Evolutionary conservation across 2,329 filamentous ascomycete species (phyloP).

Genomic region (Rhytidhysteron rufulum): DNA sequence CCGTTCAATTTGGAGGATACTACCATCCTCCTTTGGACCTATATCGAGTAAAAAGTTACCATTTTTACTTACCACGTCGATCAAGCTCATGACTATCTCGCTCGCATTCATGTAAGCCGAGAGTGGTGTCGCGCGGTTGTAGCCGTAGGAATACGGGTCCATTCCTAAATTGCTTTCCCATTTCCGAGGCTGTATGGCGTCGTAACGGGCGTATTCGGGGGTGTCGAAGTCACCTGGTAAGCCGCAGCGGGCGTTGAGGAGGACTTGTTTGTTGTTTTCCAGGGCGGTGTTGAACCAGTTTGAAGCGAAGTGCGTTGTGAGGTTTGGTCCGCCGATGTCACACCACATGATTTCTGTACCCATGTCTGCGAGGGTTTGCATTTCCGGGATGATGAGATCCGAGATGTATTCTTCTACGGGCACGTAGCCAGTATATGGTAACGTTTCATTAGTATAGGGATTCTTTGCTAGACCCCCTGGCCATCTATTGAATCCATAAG

Average conservation of each 20-base stretch:
- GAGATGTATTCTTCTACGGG: slow-evolving; percentile 39
- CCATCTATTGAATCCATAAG: slow-evolving; percentile 39
- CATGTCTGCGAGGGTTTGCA: slow-evolving; percentile 41
- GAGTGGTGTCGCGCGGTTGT: slow-evolving; percentile 52
- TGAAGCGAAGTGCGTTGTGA: slow-evolving; percentile 40
- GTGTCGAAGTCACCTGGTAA: slow-evolving; percentile 57
- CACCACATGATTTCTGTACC: slow-evolving; percentile 48
- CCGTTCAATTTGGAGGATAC: slow-evolving; percentile 48
- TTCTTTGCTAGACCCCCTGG: slow-evolving; percentile 43
- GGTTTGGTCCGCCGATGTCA: slow-evolving; percentile 44
- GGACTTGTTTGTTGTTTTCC: slow-evolving; percentile 44
- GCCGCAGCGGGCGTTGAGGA: slow-evolving; percentile 57
- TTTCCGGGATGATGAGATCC: slow-evolving; percentile 43
- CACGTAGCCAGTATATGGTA: slow-evolving; percentile 44
- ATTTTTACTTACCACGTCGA: slow-evolving; percentile 54
- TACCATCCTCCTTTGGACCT: slow-evolving; percentile 54
- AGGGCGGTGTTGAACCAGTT: slow-evolving; percentile 42
- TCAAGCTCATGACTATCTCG: slow-evolving; percentile 45
- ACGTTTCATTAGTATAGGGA: slow-evolving; percentile 40
- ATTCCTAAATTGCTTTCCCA: slow-evolving; percentile 60
- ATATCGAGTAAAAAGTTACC: slow-evolving; percentile 57
- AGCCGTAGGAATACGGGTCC: slow-evolving; percentile 59
- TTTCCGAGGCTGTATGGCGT: slow-evolving; percentile 50
- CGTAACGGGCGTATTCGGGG: slow-evolving; percentile 54
- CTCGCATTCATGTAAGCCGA: slow-evolving; percentile 51